Evolutionary conservation across 2,329 filamentous ascomycete species (phyloP).

Genomic region (Hypoxylon sp.): DNA sequence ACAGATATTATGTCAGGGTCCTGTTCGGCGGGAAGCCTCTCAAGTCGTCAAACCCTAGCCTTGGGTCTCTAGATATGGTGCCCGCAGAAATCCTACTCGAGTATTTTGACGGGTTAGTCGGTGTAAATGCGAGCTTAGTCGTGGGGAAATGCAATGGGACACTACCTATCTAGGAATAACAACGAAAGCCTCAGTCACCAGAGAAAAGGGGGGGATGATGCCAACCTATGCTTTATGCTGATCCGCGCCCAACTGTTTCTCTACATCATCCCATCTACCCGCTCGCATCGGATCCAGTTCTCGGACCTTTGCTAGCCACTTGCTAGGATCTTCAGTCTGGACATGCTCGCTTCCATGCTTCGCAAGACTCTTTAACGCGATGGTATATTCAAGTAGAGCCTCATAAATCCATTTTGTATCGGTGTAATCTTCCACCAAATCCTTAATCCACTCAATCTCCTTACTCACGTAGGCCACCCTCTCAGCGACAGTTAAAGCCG

Average conservation of each 20-base stretch:
- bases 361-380: slow-evolving; percentile 70
- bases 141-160: slow-evolving; percentile 55
- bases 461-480: slow-evolving; percentile 75
- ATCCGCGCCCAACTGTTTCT: slow-evolving; percentile 57
- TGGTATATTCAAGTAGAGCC: slow-evolving; percentile 81
- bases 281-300: slow-evolving; percentile 80
- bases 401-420: slow-evolving; percentile 86
- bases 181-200: neutral
- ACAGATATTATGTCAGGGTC: slow-evolving; percentile 72
- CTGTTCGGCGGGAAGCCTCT: slow-evolving; percentile 79
- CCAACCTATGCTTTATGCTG: slow-evolving; percentile 27
- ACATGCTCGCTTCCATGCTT: slow-evolving; percentile 60
- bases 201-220: slow-evolving; percentile 42
- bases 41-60: slow-evolving; percentile 74
- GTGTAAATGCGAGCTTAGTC: slow-evolving; percentile 63
- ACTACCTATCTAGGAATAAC: slow-evolving; percentile 30
- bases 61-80: slow-evolving; percentile 81
- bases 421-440: slow-evolving; percentile 72
- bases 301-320: slow-evolving; percentile 76
- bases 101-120: slow-evolving; percentile 81
- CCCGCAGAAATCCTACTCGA: slow-evolving; percentile 73
- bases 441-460: slow-evolving; percentile 82
- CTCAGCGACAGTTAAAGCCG: slow-evolving; percentile 72
- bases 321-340: slow-evolving; percentile 60
- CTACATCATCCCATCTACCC: slow-evolving; percentile 82